phyloP scores from a whole-genome alignment of 495 filamentous ascomycete species.

The Cercophora newfieldiana region DNA sequence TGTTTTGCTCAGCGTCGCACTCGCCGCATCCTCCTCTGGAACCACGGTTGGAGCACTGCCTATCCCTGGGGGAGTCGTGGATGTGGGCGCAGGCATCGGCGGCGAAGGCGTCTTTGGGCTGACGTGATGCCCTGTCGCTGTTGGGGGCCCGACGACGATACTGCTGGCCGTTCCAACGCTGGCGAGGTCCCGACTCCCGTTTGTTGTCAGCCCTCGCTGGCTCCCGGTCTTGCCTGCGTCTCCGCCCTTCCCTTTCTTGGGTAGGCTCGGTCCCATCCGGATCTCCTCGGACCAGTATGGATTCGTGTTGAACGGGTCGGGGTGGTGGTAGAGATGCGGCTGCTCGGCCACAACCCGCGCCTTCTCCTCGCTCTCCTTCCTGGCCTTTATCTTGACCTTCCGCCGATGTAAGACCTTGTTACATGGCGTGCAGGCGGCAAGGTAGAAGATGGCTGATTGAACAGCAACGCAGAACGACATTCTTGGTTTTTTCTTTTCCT shows the following conservation, averaged over 20 bases:
- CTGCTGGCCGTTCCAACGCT: slow-evolving; percentile 36
- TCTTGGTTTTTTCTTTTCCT: slow-evolving; percentile 16
- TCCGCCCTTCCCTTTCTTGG: slow-evolving; percentile 58
- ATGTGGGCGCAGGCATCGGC: slow-evolving; percentile 3
- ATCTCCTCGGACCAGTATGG: slow-evolving; percentile 86
- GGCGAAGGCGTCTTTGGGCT: slow-evolving; percentile 18
- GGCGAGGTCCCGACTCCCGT: slow-evolving; percentile 38
- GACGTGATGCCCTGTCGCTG: slow-evolving; percentile 30
- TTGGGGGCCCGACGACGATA: slow-evolving; percentile 19
- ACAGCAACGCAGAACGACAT: slow-evolving; percentile 58
- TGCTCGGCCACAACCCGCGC: slow-evolving; percentile 62
- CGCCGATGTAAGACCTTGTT: slow-evolving; percentile 60
- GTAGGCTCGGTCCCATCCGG: slow-evolving; percentile 69
- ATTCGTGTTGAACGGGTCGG: slow-evolving; percentile 79
- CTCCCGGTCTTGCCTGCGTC: slow-evolving; percentile 52
- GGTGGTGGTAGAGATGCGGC: slow-evolving; percentile 73
- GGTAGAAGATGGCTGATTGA: slow-evolving; percentile 86
- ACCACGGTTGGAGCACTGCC: slow-evolving; percentile 36
- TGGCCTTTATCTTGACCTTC: slow-evolving; percentile 66
- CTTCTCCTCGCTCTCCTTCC: slow-evolving; percentile 59
- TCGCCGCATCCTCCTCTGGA: slow-evolving; percentile 27
- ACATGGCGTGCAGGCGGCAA: slow-evolving; percentile 81
- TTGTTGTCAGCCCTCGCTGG: slow-evolving; percentile 46
- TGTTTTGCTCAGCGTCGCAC: slow-evolving; percentile 33
- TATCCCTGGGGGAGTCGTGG: background rate